phyloP scores from a whole-genome alignment of 345 rosid species.

The Toxicodendron radicans region DNA sequence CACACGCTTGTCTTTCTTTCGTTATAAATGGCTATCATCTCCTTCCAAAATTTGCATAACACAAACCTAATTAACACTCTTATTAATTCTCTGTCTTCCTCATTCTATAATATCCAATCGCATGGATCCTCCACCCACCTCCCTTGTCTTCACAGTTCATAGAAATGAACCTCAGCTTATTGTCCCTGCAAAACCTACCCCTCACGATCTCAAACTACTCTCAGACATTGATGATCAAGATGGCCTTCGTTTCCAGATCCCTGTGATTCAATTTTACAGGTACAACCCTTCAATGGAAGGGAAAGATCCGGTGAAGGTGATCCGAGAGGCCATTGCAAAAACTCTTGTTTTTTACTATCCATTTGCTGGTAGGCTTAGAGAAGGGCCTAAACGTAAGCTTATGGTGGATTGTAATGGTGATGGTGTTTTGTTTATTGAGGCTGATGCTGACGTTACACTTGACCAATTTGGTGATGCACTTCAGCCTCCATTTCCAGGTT shows the following conservation, averaged over 20 bases:
- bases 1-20: background rate
- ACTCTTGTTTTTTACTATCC: constrained; percentile 52
- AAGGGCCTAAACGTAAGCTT: constrained; percentile 43
- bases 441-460: constrained; percentile 48
- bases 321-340: constrained; percentile 39
- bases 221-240: constrained; percentile 66
- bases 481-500: constrained; percentile 54
- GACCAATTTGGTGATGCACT: constrained; percentile 43
- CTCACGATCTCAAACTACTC: constrained; percentile 42
- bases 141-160: constrained; percentile 36
- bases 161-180: constrained; percentile 38
- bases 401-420: constrained; percentile 59
- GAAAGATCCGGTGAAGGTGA: constrained; percentile 41
- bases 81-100: too few relatives aligned
- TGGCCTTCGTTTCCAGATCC: constrained; percentile 43
- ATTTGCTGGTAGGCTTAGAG: constrained; percentile 54
- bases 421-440: constrained; percentile 51
- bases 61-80: background rate
- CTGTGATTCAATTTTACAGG: constrained; percentile 35
- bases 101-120: background rate
- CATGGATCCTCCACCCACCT: constrained; percentile 21
- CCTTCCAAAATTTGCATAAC: background rate
- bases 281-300: constrained; percentile 26
- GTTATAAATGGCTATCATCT: background rate
- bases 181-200: constrained; percentile 49